Evolutionary conservation across 805 yeast genomes (phyloP).

Genomic region (Yamadazyma phyllophila): DNA sequence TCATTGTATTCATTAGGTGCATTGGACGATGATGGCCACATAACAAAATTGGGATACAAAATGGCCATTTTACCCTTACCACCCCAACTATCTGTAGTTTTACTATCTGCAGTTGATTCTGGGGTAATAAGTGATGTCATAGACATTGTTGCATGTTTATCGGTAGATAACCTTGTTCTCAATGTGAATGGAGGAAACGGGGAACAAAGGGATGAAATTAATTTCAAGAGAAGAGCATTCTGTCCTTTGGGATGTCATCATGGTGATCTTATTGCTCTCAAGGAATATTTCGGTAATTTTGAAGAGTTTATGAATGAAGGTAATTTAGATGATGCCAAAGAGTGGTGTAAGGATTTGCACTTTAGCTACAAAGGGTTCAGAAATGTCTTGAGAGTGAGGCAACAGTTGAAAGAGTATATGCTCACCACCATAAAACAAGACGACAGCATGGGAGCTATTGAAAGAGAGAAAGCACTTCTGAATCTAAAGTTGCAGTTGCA

Average conservation of each 20-base stretch:
- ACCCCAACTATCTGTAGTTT: constrained; percentile 88
- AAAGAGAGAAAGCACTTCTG: constrained; percentile 25
- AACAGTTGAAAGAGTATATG: constrained; percentile 74
- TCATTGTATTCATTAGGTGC: constrained; percentile 81
- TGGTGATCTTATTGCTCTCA: constrained; percentile 83
- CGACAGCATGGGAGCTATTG: constrained; percentile 23
- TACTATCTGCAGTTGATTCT: constrained; percentile 64
- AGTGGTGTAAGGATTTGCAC: constrained; percentile 81
- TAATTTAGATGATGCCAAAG: constrained; percentile 54
- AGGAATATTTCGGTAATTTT: constrained; percentile 67
- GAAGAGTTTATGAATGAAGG: constrained; percentile 25
- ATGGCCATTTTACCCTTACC: constrained; percentile 89
- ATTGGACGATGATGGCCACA: constrained; percentile 67
- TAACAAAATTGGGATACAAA: constrained; percentile 76
- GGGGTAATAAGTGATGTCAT: constrained; percentile 64
- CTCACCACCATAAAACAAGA: constrained; percentile 45
- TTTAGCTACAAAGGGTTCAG: constrained; percentile 77
- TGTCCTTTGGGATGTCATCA: constrained; percentile 68
- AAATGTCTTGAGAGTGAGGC: constrained; percentile 71
- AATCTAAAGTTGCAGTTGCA: constrained; percentile 25
- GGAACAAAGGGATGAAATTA: constrained; percentile 80
- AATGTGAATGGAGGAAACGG: constrained; percentile 62
- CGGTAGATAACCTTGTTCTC: constrained; percentile 83
- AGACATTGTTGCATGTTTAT: constrained; percentile 88
- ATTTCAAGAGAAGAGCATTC: constrained; percentile 64